Evolutionary conservation across 2,329 filamentous ascomycete genomes (phyloP), one percentile per base, ranked within the genome.

Genomic region (Penicillium thymicola): DNA sequence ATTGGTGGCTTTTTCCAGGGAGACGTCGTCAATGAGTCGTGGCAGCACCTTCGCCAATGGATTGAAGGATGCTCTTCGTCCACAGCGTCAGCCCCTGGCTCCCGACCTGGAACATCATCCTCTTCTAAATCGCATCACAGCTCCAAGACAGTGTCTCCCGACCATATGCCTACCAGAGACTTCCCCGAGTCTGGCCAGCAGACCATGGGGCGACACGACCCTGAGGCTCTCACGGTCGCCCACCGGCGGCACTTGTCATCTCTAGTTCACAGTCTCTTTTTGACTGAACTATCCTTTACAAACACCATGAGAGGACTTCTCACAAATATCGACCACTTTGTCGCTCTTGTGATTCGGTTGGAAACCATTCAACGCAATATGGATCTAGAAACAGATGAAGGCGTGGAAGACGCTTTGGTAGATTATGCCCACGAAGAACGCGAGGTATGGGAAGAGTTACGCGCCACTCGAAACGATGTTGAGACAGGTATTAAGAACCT

Each of bases 1-100:
- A 88, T 90, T 14, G 89, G 93, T 63, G 86, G 86, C 3, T 97
- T 96, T 67, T 85, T 97, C 43, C 93, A 97, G 72, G 90, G 89
- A 1, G 92, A 96, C 68, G 87, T 97, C 7, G 87, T 97, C 14
- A 85, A 87, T 58, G 86, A 87, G 32, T 86, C 90, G 1, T 97
- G 92, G 85, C 83, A 87, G 16, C 86, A 89, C 50, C 92, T 97
- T 65, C 84, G 89, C 51, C 72, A 75, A 14, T 97, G 92, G 91
- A 78, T 96, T 18, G 79, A 80, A 28, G 78, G 79, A 11, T 77
- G 77, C 5, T 71, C 63, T 57, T 47, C 66, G 53, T 52, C 58
- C 58, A 57, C 59, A 59, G 51, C 54, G 2, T 71, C 70, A 28
- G 56, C 62, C 18, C 47, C 65, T 42, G 62, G 61, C 8, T 78